Evolutionary conservation across 208 protist species (phyloP).

Genomic region (Leishmania martiniquensis): DNA sequence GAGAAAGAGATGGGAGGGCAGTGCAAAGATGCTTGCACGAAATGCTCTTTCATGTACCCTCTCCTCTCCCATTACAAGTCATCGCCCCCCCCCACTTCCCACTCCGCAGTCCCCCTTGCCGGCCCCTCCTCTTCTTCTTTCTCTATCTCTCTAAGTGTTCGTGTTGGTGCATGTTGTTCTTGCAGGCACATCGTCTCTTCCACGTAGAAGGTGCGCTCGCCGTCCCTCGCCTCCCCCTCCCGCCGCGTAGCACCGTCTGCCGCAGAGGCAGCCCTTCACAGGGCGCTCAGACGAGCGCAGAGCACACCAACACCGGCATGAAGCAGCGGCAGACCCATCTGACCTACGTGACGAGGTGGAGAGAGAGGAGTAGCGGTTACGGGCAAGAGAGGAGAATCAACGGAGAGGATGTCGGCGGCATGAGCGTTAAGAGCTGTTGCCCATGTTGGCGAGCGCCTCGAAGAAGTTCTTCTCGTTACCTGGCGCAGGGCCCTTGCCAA

Average conservation of each 20-base stretch:
- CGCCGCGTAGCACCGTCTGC: not conserved
- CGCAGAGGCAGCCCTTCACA: not conserved
- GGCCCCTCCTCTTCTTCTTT: not conserved
- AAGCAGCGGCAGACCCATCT: not conserved
- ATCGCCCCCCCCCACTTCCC: not conserved
- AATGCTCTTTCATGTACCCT: no score
- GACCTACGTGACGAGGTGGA: not conserved
- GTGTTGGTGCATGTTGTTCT: not conserved
- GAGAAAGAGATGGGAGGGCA: no score
- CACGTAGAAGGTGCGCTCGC: not conserved
- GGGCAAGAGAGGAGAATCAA: not conserved
- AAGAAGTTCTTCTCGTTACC: conserved; percentile 86
- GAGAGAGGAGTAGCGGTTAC: not conserved
- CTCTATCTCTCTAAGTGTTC: not conserved
- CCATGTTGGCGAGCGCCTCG: conserved; percentile 52
- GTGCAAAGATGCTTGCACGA: no score
- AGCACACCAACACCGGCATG: not conserved
- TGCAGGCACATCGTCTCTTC: not conserved
- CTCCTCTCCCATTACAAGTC: no score
- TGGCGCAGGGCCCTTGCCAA: conserved; percentile 78
- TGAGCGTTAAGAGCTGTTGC: conserved; percentile 17
- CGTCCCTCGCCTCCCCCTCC: no score
- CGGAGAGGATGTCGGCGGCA: not conserved
- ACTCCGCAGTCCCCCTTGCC: not conserved
- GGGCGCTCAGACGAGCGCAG: not conserved